These are phyloP conservation scores for Plasmodium reichenowi DNA, from an alignment of 169 alveolate genomes.

Conservation along the genomic window DNA sequence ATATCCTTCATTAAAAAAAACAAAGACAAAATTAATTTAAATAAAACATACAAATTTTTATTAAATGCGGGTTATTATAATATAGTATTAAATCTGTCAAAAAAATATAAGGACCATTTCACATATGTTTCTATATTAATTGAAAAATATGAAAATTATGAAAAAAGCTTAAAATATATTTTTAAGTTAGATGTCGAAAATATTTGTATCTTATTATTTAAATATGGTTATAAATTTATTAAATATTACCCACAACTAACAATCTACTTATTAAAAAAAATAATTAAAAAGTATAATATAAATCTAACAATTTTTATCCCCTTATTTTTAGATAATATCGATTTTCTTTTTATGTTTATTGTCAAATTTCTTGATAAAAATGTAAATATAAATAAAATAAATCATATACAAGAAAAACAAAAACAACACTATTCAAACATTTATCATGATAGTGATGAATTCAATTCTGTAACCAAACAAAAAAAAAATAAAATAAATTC, in stretches of 20 bases:
- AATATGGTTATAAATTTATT: conserved; percentile 67
- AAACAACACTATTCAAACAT: neutral
- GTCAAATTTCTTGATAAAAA: conserved; percentile 64
- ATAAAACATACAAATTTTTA: conserved; percentile 55
- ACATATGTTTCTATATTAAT: conserved; percentile 61
- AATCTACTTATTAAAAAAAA: conserved; percentile 41
- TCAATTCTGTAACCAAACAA: neutral
- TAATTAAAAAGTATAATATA: conserved; percentile 61
- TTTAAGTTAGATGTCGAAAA: conserved; percentile 65
- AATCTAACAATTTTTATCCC: conserved; percentile 67
- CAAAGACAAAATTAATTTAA: conserved; percentile 60
- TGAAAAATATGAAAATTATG: conserved; percentile 68
- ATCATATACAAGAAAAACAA: conserved; percentile 2
- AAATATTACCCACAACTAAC: conserved; percentile 63
- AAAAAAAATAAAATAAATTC: neutral
- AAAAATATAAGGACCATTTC: conserved; percentile 58
- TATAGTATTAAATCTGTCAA: conserved; percentile 53
- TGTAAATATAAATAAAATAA: neutral
- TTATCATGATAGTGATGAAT: neutral
- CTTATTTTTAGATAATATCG: conserved; percentile 48
- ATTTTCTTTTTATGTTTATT: conserved; percentile 60
- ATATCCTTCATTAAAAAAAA: conserved; percentile 51
- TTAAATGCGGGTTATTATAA: conserved; percentile 56
- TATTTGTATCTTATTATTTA: conserved; percentile 48
- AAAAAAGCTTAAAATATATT: conserved; percentile 63